Evolutionary conservation across 169 alveolate species (phyloP), one percentile per base, ranked within the genome.

Genomic region (Cyclospora cayetanensis): DNA sequence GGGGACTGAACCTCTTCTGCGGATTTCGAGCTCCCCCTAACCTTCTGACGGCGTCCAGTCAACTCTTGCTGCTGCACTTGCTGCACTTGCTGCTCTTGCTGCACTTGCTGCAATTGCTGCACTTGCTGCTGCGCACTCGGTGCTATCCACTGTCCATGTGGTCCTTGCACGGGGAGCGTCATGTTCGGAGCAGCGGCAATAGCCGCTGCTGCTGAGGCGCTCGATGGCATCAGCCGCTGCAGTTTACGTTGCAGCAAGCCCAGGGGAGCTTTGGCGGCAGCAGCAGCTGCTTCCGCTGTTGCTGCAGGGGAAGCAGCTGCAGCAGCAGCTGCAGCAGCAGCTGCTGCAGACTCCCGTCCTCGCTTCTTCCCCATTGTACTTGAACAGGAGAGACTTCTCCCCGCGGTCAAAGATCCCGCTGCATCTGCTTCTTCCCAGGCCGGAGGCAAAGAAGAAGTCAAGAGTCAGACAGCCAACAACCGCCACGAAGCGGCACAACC

Each of bases 151-250:
- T 42, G 68, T 25, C 86, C 86, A 25, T 76, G 68, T 1, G 42
- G 68, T 5, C 86, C 86, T 12, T 43, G 35, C 0, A 76, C 86
- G 25, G 86, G 86, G 1, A 76, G 86, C 46, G 41, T 2, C 11
- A 43, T 7, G 43, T 76, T 31, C 27, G 86, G 86, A 0, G 31
- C 20, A 1, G 41, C 86, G 1, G 84, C 84, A 7, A 29, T 35
- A 39, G 60, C 63, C 29, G 84, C 63, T 39, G 84, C 82, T 31
- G 60, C 60, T 46, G 82, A 18, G 31, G 82, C 18, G 0, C 55
- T 72, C 15, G 84, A 25, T 37, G 84, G 84, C 84, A 72, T 72
- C 37, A 72, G 53, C 84, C 84, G 60, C 84, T 41, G 84, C 84
- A 72, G 20, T 29, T 72, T 72, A 27, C 84, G 53, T 39, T 41